These are phyloP conservation scores for Brassica napus DNA, from an alignment of 345 rosid species.

Conservation along the genomic window DNA sequence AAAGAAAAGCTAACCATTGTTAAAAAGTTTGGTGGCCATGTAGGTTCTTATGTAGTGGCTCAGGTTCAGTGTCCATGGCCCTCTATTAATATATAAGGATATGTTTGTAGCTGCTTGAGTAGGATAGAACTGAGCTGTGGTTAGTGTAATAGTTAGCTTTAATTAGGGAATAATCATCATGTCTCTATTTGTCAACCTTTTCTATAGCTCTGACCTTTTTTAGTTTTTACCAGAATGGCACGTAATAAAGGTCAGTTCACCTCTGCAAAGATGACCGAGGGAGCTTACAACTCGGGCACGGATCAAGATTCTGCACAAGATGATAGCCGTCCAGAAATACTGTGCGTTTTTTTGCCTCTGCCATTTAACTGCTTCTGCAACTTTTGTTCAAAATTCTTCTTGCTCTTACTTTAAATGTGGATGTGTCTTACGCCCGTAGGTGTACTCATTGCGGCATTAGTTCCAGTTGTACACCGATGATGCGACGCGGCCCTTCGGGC, in stretches of 20 bases:
- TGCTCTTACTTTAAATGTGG: slow-evolving; percentile 5
- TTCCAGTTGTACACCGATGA: slow-evolving; percentile 92
- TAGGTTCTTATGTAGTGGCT: neutral
- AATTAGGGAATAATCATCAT: neutral
- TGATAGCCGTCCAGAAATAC: slow-evolving; percentile 62
- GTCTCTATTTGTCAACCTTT: neutral
- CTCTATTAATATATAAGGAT: neutral
- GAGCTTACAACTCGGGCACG: slow-evolving; percentile 54
- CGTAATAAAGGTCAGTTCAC: slow-evolving; percentile 98
- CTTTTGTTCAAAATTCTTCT: neutral
- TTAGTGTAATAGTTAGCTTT: neutral
- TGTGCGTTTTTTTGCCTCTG: slow-evolving; percentile 53
- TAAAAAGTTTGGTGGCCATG: neutral
- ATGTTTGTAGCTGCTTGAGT: slow-evolving; percentile 4
- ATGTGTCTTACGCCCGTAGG: slow-evolving; percentile 42
- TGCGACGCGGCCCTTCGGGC: slow-evolving; percentile 98
- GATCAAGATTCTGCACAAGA: slow-evolving; percentile 74
- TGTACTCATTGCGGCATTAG: slow-evolving; percentile 89
- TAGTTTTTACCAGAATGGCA: slow-evolving; percentile 68
- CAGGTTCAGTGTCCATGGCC: neutral
- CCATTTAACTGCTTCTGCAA: slow-evolving; percentile 11
- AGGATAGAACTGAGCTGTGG: slow-evolving; percentile 7
- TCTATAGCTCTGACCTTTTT: slow-evolving; percentile 4
- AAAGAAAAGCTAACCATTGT: neutral
- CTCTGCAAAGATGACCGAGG: slow-evolving; percentile 67